Percentiles rank a stretch among this genome's conserved stretches.
phyloP scores from a whole-genome alignment of 331 rosid genomes.

The Rhamnella rubrinervis region DNA sequence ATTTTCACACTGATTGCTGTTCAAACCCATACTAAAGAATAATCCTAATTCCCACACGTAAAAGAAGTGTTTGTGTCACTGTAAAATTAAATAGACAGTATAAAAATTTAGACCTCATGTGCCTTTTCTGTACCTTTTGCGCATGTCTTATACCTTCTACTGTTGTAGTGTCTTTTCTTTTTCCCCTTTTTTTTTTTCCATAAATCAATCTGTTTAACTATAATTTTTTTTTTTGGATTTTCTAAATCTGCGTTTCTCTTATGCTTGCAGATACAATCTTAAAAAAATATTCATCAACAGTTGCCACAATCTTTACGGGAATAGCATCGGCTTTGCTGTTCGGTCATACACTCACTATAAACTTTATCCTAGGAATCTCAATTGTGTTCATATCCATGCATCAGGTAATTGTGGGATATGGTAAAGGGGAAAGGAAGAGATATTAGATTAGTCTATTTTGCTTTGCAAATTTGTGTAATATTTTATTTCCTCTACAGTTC shows the following conservation, averaged over 20 bases:
- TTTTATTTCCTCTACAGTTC: constrained; percentile 45
- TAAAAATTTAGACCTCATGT: too few relatives aligned
- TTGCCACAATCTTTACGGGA: constrained; percentile 91
- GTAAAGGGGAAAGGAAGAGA: not conserved
- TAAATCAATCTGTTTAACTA: too few relatives aligned
- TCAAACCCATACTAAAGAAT: too few relatives aligned
- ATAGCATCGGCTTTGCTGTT: constrained; percentile 78
- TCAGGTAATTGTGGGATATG: constrained; percentile 54
- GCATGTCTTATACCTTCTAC: too few relatives aligned
- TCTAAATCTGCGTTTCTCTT: not conserved
- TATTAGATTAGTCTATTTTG: not conserved
- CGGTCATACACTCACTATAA: constrained; percentile 81
- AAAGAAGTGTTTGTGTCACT: too few relatives aligned
- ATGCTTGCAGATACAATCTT: constrained; percentile 72
- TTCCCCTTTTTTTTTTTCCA: too few relatives aligned
- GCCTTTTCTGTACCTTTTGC: too few relatives aligned
- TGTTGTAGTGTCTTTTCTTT: too few relatives aligned
- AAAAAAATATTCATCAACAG: constrained; percentile 91
- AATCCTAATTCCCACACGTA: too few relatives aligned
- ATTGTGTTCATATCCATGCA: constrained; percentile 94
- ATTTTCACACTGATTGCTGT: too few relatives aligned
- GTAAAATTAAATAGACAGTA: too few relatives aligned
- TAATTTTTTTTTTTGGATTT: not conserved
- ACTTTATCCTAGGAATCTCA: constrained; percentile 80
- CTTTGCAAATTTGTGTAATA: constrained; percentile 5